Conservation (phyloP, 1,284 basidiomycete genomes). For the Coniferiporia weirii region DNA sequence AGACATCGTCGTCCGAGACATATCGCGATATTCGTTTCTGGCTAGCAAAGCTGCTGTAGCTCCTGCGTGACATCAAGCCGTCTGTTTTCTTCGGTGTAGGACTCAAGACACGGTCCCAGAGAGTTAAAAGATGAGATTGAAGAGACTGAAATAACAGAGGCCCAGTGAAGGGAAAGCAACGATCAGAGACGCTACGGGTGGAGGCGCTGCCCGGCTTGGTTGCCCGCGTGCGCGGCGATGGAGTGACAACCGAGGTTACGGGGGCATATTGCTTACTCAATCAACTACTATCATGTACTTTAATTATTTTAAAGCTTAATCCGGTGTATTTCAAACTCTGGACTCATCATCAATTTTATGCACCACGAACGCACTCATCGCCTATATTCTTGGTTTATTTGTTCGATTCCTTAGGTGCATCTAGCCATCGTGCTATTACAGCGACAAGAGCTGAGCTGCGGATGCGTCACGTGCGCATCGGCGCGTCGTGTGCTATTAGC, state of each 20-base stretch:
- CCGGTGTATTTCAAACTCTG: too few relatives aligned
- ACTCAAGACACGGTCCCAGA: neutral
- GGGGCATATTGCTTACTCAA: neutral
- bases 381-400: too few relatives aligned
- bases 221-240: neutral
- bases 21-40: slow-evolving; percentile 68
- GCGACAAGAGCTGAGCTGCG: too few relatives aligned
- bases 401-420: too few relatives aligned
- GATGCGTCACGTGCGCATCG: too few relatives aligned
- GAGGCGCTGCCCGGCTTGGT: neutral
- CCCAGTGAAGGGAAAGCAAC: neutral
- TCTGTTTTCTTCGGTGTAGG: neutral
- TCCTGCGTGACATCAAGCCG: slow-evolving; percentile 36
- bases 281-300: too few relatives aligned
- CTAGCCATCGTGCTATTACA: too few relatives aligned
- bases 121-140: neutral
- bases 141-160: neutral
- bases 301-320: too few relatives aligned
- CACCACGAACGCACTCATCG: too few relatives aligned
- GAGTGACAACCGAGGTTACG: neutral
- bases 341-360: too few relatives aligned
- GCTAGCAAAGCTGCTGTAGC: slow-evolving; percentile 61
- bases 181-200: neutral
- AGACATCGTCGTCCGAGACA: slow-evolving; percentile 76
- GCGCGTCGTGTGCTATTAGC: too few relatives aligned